Percentiles rank a stretch among this genome's conserved stretches.
Evolutionary conservation across 371 early-diverging fungal genomes (phyloP).

Genomic region (Ecytonucleospora hepatopenaei): DNA sequence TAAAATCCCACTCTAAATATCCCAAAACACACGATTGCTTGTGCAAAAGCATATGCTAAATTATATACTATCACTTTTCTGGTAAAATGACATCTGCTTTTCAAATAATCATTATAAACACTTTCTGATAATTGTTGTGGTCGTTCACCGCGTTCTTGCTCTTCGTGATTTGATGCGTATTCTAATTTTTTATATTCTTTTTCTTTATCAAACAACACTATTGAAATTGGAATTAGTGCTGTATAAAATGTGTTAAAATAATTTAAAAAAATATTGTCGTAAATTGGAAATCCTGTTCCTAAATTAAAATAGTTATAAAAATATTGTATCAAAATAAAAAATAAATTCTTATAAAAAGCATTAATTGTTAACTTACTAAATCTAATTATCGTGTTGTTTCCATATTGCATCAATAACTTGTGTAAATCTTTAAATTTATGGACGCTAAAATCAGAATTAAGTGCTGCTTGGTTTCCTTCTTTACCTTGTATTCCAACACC

Average conservation of each 20-base stretch:
- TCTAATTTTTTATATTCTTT: slow-evolving; percentile 10
- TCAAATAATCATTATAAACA: slow-evolving; percentile 20
- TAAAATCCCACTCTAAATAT: slow-evolving; percentile 8
- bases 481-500: slow-evolving; percentile 81
- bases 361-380: slow-evolving; percentile 52
- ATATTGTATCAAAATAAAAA: slow-evolving; percentile 53
- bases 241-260: slow-evolving; percentile 57
- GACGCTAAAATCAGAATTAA: slow-evolving; percentile 84
- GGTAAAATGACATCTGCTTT: slow-evolving; percentile 18
- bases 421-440: slow-evolving; percentile 71
- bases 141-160: neutral
- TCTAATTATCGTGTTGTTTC: slow-evolving; percentile 45
- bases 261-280: slow-evolving; percentile 53
- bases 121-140: no score
- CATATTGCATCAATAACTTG: slow-evolving; percentile 49
- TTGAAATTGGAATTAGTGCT: slow-evolving; percentile 51
- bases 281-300: slow-evolving; percentile 52
- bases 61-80: slow-evolving; percentile 19
- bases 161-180: neutral
- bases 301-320: slow-evolving; percentile 53
- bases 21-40: slow-evolving; percentile 25
- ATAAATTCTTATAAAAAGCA: slow-evolving; percentile 55
- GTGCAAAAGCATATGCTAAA: slow-evolving; percentile 27
- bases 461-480: slow-evolving; percentile 86
- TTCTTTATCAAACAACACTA: slow-evolving; percentile 51